Conservation (phyloP, 805 yeast species). For the Barnettozyma wickerhamii region DNA sequence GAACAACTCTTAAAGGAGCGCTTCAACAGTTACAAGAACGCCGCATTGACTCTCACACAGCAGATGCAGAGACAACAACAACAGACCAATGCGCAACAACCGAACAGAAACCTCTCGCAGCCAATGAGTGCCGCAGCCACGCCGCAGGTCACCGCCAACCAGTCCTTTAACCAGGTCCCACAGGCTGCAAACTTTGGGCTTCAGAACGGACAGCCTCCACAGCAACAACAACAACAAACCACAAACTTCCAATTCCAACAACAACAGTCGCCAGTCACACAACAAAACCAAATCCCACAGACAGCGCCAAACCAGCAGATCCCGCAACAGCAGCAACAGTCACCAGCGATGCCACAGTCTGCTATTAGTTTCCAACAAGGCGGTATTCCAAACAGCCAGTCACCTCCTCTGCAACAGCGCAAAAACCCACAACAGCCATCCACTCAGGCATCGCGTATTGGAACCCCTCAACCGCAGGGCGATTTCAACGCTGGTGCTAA, state of each 20-base stretch:
- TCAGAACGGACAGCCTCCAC: no score
- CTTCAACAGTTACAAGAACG: constrained; percentile 45
- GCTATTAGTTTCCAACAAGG: constrained; percentile 10
- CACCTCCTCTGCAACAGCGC: constrained; percentile 12
- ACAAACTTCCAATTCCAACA: constrained; percentile 8
- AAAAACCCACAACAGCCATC: constrained; percentile 17
- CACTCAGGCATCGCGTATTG: constrained; percentile 15
- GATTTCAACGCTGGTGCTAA: constrained; percentile 8
- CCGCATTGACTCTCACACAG: constrained; percentile 32
- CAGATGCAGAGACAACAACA: constrained; percentile 9
- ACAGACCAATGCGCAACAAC: constrained; percentile 23
- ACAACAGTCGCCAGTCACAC: constrained; percentile 2
- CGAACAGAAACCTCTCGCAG: constrained; percentile 7
- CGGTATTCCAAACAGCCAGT: constrained; percentile 13
- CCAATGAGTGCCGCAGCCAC: constrained; percentile 19
- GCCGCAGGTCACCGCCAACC: constrained; percentile 4
- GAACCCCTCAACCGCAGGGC: constrained; percentile 19
- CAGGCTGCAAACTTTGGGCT: constrained; percentile 4
- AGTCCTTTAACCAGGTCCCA: constrained; percentile 1
- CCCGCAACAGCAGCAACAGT: constrained; percentile 17
- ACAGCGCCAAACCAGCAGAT: constrained; percentile 1
- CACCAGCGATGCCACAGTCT: constrained; percentile 12
- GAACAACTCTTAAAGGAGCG: constrained; percentile 43
- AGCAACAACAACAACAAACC: constrained; percentile 5
- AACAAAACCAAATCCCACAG: not conserved